phyloP scores from a whole-genome alignment of 2,329 filamentous ascomycete species.

The Aurifilum marmelostoma region DNA sequence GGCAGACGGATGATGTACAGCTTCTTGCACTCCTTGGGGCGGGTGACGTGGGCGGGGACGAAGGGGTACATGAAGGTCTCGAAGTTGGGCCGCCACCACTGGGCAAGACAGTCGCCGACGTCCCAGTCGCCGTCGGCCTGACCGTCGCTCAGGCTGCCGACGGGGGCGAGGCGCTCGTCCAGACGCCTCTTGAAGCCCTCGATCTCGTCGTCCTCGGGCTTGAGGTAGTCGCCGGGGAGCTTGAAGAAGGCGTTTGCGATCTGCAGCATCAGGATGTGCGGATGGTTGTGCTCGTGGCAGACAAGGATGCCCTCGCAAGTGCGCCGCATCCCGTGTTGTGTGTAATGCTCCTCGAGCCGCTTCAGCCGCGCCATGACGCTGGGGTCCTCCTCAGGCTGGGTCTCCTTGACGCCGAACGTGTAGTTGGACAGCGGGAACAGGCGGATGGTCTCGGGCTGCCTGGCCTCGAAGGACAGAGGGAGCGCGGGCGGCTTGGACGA shows the following conservation, averaged over 20 bases:
- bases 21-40: constrained; percentile 99
- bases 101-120: constrained; percentile 89
- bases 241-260: constrained; percentile 99
- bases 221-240: constrained; percentile 92
- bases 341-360: constrained; percentile 94
- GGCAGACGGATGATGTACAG: constrained; percentile 96
- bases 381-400: constrained; percentile 95
- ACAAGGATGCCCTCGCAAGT: constrained; percentile 97
- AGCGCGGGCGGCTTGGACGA: constrained; percentile 78
- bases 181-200: constrained; percentile 92
- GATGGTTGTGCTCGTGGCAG: constrained; percentile 98
- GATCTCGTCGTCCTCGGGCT: constrained; percentile 86
- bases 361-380: constrained; percentile 91
- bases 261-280: constrained; percentile 97
- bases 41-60: constrained; percentile 90
- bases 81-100: constrained; percentile 99
- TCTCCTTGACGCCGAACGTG: constrained; percentile 98
- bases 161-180: constrained; percentile 90
- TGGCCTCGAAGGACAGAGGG: constrained; percentile 82
- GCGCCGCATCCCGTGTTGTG: constrained; percentile 89
- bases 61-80: constrained; percentile 99
- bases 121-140: constrained; percentile 89
- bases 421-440: constrained; percentile 97
- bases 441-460: constrained; percentile 87
- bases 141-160: constrained; percentile 82